These are phyloP conservation scores for Annulohypoxylon bovei DNA, from an alignment of 495 filamentous ascomycete species.

Conservation along the genomic window DNA sequence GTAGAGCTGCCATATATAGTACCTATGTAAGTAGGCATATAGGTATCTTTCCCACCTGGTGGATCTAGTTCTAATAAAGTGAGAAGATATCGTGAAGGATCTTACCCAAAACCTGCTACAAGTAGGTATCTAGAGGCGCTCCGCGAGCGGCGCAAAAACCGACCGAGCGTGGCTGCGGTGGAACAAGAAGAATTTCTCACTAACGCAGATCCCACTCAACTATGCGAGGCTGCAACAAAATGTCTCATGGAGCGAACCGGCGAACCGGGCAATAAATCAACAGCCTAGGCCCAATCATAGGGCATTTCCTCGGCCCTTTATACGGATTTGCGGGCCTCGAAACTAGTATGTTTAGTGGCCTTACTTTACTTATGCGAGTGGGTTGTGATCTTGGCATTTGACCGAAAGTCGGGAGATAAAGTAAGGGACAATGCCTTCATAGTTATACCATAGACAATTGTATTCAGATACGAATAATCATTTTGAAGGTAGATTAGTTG, in stretches of 20 bases:
- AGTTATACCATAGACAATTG: not conserved
- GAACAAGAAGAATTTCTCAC: constrained; percentile 10
- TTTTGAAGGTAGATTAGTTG: not conserved
- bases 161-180: constrained; percentile 16
- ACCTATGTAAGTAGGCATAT: not conserved
- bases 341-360: constrained; percentile 26
- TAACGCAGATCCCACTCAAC: constrained; percentile 15
- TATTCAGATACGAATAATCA: not conserved
- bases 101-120: not conserved
- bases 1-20: not conserved
- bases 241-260: constrained; percentile 37
- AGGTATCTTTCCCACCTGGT: not conserved
- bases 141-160: constrained; percentile 13
- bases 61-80: not conserved
- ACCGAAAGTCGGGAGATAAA: constrained; percentile 30
- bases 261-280: constrained; percentile 32
- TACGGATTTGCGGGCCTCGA: constrained; percentile 38
- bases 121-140: not conserved
- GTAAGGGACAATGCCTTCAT: not conserved
- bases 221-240: constrained; percentile 37
- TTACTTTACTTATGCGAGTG: constrained; percentile 12
- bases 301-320: constrained; percentile 36
- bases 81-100: constrained; percentile 4
- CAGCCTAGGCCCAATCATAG: constrained; percentile 25
- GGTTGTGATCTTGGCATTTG: constrained; percentile 27